Evolutionary conservation across 1,139 yeast genomes (phyloP).

Genomic region (Torulaspora pretoriensis): DNA sequence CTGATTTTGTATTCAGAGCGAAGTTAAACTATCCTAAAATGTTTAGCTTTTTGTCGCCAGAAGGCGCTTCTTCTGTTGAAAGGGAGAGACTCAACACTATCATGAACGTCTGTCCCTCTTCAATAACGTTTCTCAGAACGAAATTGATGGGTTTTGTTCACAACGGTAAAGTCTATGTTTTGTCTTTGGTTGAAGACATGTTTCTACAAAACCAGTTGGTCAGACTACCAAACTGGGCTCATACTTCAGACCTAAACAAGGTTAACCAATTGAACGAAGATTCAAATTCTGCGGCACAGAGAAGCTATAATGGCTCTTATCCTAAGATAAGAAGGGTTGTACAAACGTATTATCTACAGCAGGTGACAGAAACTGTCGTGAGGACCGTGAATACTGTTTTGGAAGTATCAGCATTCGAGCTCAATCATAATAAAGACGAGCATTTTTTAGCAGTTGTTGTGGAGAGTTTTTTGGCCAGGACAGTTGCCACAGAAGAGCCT

Average conservation of each 20-base stretch:
- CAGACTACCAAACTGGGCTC: constrained; percentile 41
- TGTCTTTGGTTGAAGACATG: constrained; percentile 90
- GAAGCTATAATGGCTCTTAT: background rate
- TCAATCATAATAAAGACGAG: constrained; percentile 70
- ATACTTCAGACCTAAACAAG: constrained; percentile 32
- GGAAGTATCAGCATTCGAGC: constrained; percentile 90
- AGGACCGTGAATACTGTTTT: constrained; percentile 76
- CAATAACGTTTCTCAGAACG: constrained; percentile 66
- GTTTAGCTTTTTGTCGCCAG: constrained; percentile 23
- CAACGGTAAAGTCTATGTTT: constrained; percentile 79
- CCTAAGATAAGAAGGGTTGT: constrained; percentile 23
- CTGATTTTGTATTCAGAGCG: constrained; percentile 37
- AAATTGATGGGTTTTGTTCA: constrained; percentile 85
- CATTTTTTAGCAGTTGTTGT: constrained; percentile 82
- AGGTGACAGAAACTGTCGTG: constrained; percentile 63
- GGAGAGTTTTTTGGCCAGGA: constrained; percentile 68
- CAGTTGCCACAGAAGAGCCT: constrained; percentile 10
- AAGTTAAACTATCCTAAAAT: constrained; percentile 32
- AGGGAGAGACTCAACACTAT: constrained; percentile 32
- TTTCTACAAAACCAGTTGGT: constrained; percentile 64
- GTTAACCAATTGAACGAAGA: constrained; percentile 8
- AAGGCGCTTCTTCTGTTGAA: constrained; percentile 11
- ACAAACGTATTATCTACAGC: constrained; percentile 71
- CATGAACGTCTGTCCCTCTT: constrained; percentile 29
- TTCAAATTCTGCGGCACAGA: background rate